These are phyloP conservation scores for Metroxylon sagu DNA, from an alignment of 176 grass and related monocot species.

Conservation along the genomic window DNA sequence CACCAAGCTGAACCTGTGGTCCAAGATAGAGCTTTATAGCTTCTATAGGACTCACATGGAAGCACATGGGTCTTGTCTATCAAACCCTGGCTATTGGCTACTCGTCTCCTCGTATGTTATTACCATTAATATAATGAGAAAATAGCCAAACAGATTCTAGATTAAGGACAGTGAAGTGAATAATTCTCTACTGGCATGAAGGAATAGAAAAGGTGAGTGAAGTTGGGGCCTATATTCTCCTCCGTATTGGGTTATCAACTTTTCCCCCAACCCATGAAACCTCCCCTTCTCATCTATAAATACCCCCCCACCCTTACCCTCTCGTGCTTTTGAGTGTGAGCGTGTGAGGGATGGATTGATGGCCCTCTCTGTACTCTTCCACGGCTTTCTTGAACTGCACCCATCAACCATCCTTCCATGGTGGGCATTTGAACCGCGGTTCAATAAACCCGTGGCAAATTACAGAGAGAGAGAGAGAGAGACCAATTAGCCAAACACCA, in stretches of 20 bases:
- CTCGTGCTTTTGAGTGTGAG: background rate
- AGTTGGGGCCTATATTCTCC: constrained; percentile 87
- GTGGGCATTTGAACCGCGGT: constrained; percentile 9
- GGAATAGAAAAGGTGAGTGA: constrained; percentile 11
- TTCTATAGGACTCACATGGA: no score
- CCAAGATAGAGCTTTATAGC: no score
- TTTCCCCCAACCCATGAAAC: constrained; percentile 29
- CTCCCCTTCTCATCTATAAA: constrained; percentile 40
- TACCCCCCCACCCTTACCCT: constrained; percentile 2
- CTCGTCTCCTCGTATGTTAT: no score
- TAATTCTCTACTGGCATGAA: background rate
- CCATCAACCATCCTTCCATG: background rate
- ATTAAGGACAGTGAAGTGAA: no score
- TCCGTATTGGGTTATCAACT: constrained; percentile 71
- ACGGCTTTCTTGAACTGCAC: constrained; percentile 99
- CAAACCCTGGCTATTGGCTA: no score
- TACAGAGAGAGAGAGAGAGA: constrained; percentile 41
- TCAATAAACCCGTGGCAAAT: constrained; percentile 99
- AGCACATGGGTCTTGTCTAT: no score
- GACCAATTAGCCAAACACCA: no score
- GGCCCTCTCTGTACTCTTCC: constrained; percentile 94
- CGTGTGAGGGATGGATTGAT: constrained; percentile 16
- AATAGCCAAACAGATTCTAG: no score
- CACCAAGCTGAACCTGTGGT: no score
- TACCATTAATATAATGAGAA: no score